A percentile compares a stretch with the other conserved stretches of the same genome.
phyloP scores from a whole-genome alignment of 352 stramenopile genomes.

The Phytophthora brassicae region DNA sequence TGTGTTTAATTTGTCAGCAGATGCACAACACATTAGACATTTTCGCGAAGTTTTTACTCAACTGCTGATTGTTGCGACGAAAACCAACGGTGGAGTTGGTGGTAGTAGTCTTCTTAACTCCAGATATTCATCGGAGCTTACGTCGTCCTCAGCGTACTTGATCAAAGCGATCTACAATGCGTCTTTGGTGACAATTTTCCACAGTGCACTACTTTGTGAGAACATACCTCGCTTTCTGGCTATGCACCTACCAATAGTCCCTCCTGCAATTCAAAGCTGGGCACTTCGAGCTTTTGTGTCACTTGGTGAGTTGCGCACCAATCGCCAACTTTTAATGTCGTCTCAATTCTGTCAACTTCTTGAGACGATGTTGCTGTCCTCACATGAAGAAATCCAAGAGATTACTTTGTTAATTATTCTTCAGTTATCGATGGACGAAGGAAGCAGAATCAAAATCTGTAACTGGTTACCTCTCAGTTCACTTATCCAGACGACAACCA shows the following conservation, averaged over 20 bases:
- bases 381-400: slow-evolving; percentile 54
- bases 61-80: slow-evolving; percentile 40
- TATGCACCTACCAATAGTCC: slow-evolving; percentile 44
- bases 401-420: slow-evolving; percentile 53
- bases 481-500: slow-evolving; percentile 36
- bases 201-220: slow-evolving; percentile 57
- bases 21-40: slow-evolving; percentile 59
- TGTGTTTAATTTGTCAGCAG: slow-evolving; percentile 70
- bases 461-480: slow-evolving; percentile 59
- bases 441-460: slow-evolving; percentile 66
- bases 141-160: slow-evolving; percentile 40
- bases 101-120: slow-evolving; percentile 17
- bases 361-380: slow-evolving; percentile 39
- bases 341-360: slow-evolving; percentile 55
- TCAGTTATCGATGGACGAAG: slow-evolving; percentile 63
- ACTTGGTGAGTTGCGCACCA: slow-evolving; percentile 50
- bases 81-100: slow-evolving; percentile 17
- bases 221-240: slow-evolving; percentile 66
- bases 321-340: slow-evolving; percentile 52
- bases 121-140: slow-evolving; percentile 7
- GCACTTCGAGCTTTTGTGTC: slow-evolving; percentile 53
- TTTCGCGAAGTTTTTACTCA: slow-evolving; percentile 67
- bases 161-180: slow-evolving; percentile 79
- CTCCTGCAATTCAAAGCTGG: slow-evolving; percentile 40
- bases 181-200: slow-evolving; percentile 55